Conservation (phyloP, 2,329 filamentous ascomycete species). For the Fusarium duplospermum region DNA sequence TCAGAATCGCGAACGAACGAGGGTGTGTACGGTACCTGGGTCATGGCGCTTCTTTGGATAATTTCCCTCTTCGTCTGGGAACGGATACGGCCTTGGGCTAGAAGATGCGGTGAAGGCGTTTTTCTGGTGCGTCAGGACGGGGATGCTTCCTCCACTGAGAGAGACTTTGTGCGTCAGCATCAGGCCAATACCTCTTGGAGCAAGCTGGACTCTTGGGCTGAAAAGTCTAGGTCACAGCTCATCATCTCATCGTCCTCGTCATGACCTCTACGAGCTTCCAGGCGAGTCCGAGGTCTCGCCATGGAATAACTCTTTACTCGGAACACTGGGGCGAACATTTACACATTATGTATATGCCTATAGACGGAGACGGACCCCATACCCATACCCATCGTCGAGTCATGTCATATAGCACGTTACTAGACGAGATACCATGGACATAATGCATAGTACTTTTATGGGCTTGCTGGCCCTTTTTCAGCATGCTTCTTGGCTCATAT, state of each 20-base stretch:
- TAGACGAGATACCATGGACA: neutral
- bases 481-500: neutral
- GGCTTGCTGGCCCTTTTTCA: neutral
- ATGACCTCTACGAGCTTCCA: neutral
- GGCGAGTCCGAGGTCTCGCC: neutral
- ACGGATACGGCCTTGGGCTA: neutral
- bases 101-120: neutral
- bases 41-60: neutral
- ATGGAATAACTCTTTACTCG: neutral
- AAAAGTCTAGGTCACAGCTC: neutral
- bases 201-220: neutral
- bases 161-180: neutral
- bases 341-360: neutral
- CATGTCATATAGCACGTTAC: neutral
- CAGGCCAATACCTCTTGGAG: neutral
- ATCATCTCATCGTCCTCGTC: neutral
- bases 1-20: neutral
- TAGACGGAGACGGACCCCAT: neutral
- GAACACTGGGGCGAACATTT: neutral
- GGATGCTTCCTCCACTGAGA: neutral
- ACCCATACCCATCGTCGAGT: neutral
- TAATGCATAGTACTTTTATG: constrained; percentile 1
- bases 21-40: neutral
- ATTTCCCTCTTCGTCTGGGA: neutral
- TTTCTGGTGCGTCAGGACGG: neutral